These are phyloP conservation scores for Quercus robur DNA, from an alignment of 306 rosid genomes.

Conservation along the genomic window DNA sequence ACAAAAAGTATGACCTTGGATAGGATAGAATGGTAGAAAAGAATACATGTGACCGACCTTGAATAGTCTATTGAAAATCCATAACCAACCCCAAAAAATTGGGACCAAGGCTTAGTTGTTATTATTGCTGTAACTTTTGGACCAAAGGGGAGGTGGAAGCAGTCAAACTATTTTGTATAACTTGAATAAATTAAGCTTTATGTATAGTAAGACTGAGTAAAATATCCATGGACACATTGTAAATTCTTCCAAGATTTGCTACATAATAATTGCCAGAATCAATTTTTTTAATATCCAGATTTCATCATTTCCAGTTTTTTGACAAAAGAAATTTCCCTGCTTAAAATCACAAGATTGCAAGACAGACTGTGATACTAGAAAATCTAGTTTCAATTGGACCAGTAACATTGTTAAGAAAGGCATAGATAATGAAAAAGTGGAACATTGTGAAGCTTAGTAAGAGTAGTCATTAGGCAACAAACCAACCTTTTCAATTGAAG, in stretches of 20 bases:
- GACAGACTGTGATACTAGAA: neutral
- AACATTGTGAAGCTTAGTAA: neutral
- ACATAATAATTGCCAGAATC: neutral
- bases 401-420: neutral
- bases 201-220: neutral
- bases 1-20: too few species aligned
- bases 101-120: too few species aligned
- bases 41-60: too few species aligned
- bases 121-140: too few species aligned
- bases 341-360: neutral
- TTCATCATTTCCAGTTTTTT: neutral
- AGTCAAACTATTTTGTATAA: too few species aligned
- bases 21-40: too few species aligned
- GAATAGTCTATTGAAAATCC: too few species aligned
- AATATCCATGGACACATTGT: neutral
- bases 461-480: constrained; percentile 12
- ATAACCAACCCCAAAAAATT: too few species aligned
- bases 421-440: neutral
- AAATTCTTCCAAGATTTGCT: neutral
- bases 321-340: neutral
- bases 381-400: neutral
- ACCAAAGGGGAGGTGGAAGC: too few species aligned
- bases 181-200: neutral
- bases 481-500: constrained; percentile 86
- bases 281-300: neutral